Evolutionary conservation across 1,284 basidiomycete genomes (phyloP), one percentile per base, ranked within the genome.

Genomic region (Cryptococcus neoformans): DNA sequence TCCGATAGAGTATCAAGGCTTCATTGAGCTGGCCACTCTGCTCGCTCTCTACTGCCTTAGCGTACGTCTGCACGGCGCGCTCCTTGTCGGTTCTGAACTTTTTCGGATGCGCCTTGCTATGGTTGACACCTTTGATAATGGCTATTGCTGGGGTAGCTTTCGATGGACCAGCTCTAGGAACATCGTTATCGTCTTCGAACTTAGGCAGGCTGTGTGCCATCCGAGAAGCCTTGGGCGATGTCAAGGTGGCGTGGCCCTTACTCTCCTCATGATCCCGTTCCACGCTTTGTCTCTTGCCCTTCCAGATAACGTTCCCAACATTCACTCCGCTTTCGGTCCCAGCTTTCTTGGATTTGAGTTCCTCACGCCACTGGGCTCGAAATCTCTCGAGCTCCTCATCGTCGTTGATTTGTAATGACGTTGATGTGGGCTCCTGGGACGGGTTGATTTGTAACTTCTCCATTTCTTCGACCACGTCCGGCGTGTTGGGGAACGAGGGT

Each of bases 301-400:
- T 57, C 53, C 56, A 60, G 34, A 17, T 59, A 14, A 58, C 56
- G 21, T 57, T 49, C 21, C 51, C 56, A 1, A 50, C 54, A 41
- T 40, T 49, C 12, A 55, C 44, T 45, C 57, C 57, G 37, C 39
- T 52, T 6, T 59, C 54, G 10, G 62, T 62, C 2, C 61, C 61
- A 49, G 58, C 62, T 63, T 70, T 67, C 39, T 66, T 68, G n/a
- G 62, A 36, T 48, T 56, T 66, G 55, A 88, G 83, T 72, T 87
- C 90, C 49, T 81, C 82, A 59, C 82, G 82, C 89, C 89, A 93
- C 78, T 84, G 82, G 57, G 84, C 81, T 70, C 89, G 82, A 74
- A 93, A 90, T 46, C 76, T 74, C 10, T 80, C 83, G 57, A 92
- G 83, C 63, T 87, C 85, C 4, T 77, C 70, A 2, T 84, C 82